These are phyloP conservation scores for Lobulomyces angularis DNA, from an alignment of 192 early-diverging fungal species.

Conservation along the genomic window DNA sequence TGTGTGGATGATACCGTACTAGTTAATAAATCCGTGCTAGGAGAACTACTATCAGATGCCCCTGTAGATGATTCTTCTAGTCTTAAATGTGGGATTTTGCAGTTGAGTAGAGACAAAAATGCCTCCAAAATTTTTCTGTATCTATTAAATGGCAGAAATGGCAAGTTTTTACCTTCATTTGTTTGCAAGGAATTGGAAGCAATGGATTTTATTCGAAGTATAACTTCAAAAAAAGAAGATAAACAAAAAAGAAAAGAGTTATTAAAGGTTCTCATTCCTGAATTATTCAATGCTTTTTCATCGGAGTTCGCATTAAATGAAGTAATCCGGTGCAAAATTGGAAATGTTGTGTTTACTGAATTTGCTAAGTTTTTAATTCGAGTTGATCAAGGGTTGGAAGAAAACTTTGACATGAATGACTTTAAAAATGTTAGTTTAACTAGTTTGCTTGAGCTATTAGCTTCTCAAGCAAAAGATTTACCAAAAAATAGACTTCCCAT, in stretches of 20 bases:
- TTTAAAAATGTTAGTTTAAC: no score
- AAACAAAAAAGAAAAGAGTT: conserved; percentile 54
- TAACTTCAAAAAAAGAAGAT: conserved; percentile 76
- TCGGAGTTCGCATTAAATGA: no score
- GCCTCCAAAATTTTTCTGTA: conserved; percentile 71
- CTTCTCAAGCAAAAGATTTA: no score
- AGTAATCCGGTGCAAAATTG: no score
- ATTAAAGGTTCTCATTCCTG: conserved; percentile 40
- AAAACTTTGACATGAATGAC: no score
- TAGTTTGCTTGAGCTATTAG: no score
- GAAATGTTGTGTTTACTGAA: no score
- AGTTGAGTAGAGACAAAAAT: conserved; percentile 60
- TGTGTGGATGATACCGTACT: conserved; percentile 88
- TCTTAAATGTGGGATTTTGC: conserved; percentile 13
- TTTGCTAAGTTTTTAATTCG: no score
- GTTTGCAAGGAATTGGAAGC: conserved; percentile 55
- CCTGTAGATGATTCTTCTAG: conserved; percentile 22
- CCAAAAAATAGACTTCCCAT: no score
- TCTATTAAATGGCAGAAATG: conserved; percentile 63
- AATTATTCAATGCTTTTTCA: conserved; percentile 44
- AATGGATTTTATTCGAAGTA: conserved; percentile 53
- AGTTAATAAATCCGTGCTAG: conserved; percentile 60
- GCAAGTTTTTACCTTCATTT: conserved; percentile 57
- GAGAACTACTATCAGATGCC: conserved; percentile 19
- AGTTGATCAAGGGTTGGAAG: no score